These are phyloP conservation scores for Pleurotus djamor DNA, from an alignment of 768 basidiomycete genomes.

Conservation along the genomic window DNA sequence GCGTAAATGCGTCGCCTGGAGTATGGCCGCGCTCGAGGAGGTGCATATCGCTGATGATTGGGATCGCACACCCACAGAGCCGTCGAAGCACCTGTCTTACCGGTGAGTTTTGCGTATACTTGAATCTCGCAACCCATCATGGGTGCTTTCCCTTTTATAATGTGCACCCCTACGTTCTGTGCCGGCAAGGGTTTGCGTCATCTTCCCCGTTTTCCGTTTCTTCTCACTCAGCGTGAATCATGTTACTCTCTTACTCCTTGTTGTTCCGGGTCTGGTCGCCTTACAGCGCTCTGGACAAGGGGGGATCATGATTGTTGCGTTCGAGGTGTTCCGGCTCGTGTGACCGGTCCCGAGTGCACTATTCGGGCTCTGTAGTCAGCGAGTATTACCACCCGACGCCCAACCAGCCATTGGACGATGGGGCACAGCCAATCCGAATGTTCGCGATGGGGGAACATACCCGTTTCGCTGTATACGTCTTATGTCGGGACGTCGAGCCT, in stretches of 20 bases:
- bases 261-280: constrained; percentile 4
- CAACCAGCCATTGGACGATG: background rate
- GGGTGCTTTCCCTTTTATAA: constrained; percentile 3
- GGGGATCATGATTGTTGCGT: background rate
- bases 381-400: background rate
- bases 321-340: background rate
- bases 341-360: background rate
- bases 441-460: background rate
- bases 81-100: constrained; percentile 60
- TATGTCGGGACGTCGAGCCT: background rate
- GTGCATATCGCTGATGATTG: constrained; percentile 72
- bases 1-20: constrained; percentile 65
- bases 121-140: constrained; percentile 7
- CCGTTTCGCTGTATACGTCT: background rate
- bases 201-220: background rate
- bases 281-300: background rate
- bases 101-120: constrained; percentile 44
- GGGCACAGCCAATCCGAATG: background rate
- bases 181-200: background rate
- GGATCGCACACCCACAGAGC: constrained; percentile 74
- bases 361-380: background rate
- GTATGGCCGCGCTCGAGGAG: constrained; percentile 50
- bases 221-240: background rate
- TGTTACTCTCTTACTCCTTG: background rate
- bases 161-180: constrained; percentile 6